Base-by-base conservation (phyloP, 108 stramenopile genomes). In the Nitzschia inconspicua region DNA sequence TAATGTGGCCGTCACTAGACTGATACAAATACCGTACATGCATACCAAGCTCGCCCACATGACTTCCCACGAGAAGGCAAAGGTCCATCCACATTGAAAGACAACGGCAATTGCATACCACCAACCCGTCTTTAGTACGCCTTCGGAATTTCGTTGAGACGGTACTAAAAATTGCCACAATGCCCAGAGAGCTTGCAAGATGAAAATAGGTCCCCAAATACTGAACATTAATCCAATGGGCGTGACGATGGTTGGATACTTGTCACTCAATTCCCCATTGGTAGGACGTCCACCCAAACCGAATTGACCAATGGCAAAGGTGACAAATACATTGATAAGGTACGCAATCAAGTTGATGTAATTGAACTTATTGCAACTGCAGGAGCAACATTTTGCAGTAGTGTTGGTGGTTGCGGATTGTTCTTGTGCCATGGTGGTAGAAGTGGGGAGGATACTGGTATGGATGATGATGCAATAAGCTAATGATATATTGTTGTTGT, bases 181-280 rank as follows among this genome's bases (percentile, higher is more conserved):
- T 39, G n/a, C 37, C 37, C 37, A 39, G n/a, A 39, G 14, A 14
- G 37, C 37, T 14, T 39, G n/a, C 37, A 39, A 39, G n/a, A 39
- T 39, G n/a, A 14, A 11, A 39, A 39, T 39, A 14, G 37, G n/a
- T 10, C 67, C 73, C 88, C 88, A 90, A 50, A 90, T 90, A 5
- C 67, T 49, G n/a, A 39, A 39, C n/a, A n/a, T 14, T 39, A 39
- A n/a, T 14, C 0, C 37, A 39, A 39, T 13, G 10, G 37, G 37
- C 10, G 10, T 39, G 14, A 14, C 37, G 14, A 39, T 39, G 11
- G 37, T 14, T 14, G 14, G 14, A 14, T 10, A 10, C 14, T 14
- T 10, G 14, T 1, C 37, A 39, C 11, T 39, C 0, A 14, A 14
- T 11, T 14, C 37, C 1, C 82, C 86, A 35, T 86, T 90, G 42